Base-by-base conservation (phyloP, 306 rosid species). In the Inga leiocalycina region DNA sequence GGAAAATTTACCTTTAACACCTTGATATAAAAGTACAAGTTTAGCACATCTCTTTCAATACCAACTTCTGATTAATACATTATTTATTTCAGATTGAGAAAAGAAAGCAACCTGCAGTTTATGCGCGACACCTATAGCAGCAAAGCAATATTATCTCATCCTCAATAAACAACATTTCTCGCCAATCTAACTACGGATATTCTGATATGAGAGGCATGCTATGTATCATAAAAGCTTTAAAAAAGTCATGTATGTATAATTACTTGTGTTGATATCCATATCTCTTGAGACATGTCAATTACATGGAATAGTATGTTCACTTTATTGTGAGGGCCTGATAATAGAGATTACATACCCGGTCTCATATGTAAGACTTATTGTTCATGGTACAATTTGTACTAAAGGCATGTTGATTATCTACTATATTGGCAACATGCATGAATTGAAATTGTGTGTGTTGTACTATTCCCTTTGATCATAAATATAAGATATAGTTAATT, bases 21-120 rank as follows among this genome's bases (percentile, higher is more conserved):
- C 32, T 73, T 73, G 37, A 71, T n/a, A 44, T 22, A 76, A 34
- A 44, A 69, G 65, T 59, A 12, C 65, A 59, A 59, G 65, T 59
- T n/a, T 8, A 59, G 30, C 65, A n/a, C 85, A 70, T 93, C 95
- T 45, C 87, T 84, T 71, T 89, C 93, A 73, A 70, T 65, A 91
- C 92, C 91, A 87, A 93, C 92, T 87, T 80, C 69, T 73, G 93
- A 91, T 75, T 65, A 86, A 74, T 74, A 89, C 87, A 74, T 51
- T 9, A 74, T 51, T 9, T 20, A 56, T 85, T 78, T 79, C 81
- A 15, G 2, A 34, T 6, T 88, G 91, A 71, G 82, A 84, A 86
- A 54, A 49, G 80, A 84, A 86, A 46, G 51, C 70, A 62, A 57
- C 87, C 80, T 86, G 79, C 84, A 80, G 71, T 67, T 34, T 62